These are phyloP conservation scores for Spencermartinsiella ligniputridi DNA, from an alignment of 1,139 yeast species.

Conservation along the genomic window DNA sequence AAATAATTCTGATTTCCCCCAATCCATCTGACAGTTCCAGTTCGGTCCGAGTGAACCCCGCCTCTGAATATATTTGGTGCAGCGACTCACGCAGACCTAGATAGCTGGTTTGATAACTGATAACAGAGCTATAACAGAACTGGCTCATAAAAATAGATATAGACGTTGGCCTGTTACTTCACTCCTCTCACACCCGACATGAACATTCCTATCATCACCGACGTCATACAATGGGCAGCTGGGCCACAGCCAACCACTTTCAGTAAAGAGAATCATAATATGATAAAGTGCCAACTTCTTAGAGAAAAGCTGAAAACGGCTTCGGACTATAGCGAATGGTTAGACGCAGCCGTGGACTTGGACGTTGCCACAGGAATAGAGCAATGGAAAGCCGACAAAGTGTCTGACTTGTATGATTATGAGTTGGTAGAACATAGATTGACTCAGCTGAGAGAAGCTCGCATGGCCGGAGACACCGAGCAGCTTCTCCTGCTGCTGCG, in stretches of 20 bases:
- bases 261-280: not conserved
- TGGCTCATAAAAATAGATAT: too few relatives aligned
- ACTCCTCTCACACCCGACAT: not conserved
- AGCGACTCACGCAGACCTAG: too few relatives aligned
- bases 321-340: constrained; percentile 68
- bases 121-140: too few relatives aligned
- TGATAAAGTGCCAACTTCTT: constrained; percentile 4
- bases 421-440: constrained; percentile 52
- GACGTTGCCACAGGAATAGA: constrained; percentile 64
- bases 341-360: constrained; percentile 52
- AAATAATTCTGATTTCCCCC: too few relatives aligned
- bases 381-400: constrained; percentile 62
- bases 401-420: constrained; percentile 67
- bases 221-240: not conserved
- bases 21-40: too few relatives aligned
- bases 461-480: constrained; percentile 54
- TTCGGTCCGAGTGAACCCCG: too few relatives aligned
- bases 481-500: constrained; percentile 67
- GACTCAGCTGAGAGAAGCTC: constrained; percentile 55
- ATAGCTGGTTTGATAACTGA: too few relatives aligned
- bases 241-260: not conserved
- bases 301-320: constrained; percentile 30
- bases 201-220: not conserved
- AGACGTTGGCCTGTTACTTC: too few relatives aligned
- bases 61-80: too few relatives aligned